Evolutionary conservation across 208 protist species (phyloP).

Genomic region (Trypanosoma vivax): DNA sequence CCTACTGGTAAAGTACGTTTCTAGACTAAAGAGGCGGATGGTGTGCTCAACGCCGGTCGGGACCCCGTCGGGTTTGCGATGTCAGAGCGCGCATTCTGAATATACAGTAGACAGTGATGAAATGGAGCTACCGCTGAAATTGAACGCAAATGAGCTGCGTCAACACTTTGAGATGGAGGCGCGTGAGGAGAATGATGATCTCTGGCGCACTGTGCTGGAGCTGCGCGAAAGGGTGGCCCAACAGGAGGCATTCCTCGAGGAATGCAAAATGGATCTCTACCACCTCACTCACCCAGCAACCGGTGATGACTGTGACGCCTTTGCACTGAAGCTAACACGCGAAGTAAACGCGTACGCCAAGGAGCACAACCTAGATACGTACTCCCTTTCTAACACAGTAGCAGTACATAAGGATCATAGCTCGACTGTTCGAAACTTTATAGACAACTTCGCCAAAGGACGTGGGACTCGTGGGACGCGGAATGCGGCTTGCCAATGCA

Average conservation of each 20-base stretch:
- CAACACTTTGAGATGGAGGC: constrained; percentile 53
- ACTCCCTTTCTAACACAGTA: constrained; percentile 1
- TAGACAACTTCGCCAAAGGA: constrained; percentile 44
- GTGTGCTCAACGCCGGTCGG: no score
- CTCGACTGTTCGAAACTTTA: constrained; percentile 35
- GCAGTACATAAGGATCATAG: constrained; percentile 10
- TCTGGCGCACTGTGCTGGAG: constrained; percentile 34
- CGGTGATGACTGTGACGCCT: constrained; percentile 37
- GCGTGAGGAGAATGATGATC: constrained; percentile 41
- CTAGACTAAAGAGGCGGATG: constrained; percentile 3
- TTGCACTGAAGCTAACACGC: constrained; percentile 57
- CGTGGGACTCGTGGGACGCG: constrained; percentile 17
- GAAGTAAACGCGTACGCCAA: constrained; percentile 64
- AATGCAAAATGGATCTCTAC: constrained; percentile 41
- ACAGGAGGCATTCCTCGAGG: constrained; percentile 35
- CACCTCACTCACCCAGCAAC: constrained; percentile 39
- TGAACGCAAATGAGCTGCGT: constrained; percentile 35
- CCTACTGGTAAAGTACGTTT: constrained; percentile 12
- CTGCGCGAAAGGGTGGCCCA: constrained; percentile 34
- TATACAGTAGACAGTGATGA: not conserved
- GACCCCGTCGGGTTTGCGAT: no score
- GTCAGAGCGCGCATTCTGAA: no score
- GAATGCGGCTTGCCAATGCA: constrained; percentile 62
- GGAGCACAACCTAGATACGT: constrained; percentile 29
- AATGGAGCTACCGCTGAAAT: constrained; percentile 29